phyloP scores from a whole-genome alignment of 345 rosid genomes.

The Xanthoceras sorbifolium region DNA sequence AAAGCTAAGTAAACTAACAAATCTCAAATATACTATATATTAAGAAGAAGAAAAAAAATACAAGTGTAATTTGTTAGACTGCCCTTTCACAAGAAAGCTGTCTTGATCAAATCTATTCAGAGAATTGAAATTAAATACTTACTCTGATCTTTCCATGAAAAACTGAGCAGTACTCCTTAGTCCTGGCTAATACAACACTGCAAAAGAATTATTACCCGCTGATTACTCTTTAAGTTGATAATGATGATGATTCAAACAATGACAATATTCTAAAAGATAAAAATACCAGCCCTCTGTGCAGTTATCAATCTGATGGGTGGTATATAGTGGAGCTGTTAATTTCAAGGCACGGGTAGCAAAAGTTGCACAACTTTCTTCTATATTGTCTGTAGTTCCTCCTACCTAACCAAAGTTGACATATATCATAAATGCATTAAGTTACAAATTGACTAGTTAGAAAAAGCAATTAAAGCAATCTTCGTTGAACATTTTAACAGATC shows the following conservation, averaged over 20 bases:
- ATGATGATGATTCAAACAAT: conserved; percentile 5
- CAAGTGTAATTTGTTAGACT: not conserved
- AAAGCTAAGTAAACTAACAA: not conserved
- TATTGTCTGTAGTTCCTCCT: conserved; percentile 91
- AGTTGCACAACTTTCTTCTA: conserved; percentile 92
- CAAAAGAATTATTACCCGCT: conserved; percentile 27
- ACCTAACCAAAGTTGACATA: conserved; percentile 50
- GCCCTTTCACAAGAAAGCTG: not conserved
- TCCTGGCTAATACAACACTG: conserved; percentile 84
- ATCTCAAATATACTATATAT: not conserved
- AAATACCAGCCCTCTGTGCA: conserved; percentile 95
- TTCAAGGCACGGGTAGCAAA: conserved; percentile 80
- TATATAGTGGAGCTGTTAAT: conserved; percentile 56
- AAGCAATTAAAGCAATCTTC: not conserved
- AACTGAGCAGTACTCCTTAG: conserved; percentile 78
- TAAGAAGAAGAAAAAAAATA: not conserved
- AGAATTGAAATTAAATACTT: conserved; percentile 26
- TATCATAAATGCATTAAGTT: conserved; percentile 4
- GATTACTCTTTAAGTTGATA: not conserved
- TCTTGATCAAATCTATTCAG: not conserved
- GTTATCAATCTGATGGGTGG: conserved; percentile 97
- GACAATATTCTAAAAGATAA: not conserved
- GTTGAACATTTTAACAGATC: conserved; percentile 5
- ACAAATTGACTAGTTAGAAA: not conserved
- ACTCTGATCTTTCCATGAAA: conserved; percentile 81